Conservation (phyloP, 116 monocot species). For the Iris pallida region DNA sequence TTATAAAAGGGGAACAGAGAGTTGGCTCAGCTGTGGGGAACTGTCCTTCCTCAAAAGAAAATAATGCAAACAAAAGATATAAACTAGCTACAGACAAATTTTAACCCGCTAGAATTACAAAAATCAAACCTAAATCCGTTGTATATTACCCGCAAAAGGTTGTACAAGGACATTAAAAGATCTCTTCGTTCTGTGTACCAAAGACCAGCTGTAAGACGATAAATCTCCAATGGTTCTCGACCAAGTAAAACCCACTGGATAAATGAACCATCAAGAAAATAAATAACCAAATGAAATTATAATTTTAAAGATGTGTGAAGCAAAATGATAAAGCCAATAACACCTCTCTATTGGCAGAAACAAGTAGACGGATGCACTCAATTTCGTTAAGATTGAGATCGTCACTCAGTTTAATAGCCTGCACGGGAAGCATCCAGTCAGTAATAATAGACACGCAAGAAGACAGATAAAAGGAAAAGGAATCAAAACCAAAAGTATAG, state of each 20-base stretch:
- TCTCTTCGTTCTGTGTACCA: slow-evolving; percentile 97
- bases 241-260: slow-evolving; percentile 81
- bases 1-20: too few relatives aligned
- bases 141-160: slow-evolving; percentile 64
- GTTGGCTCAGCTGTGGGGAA: background rate
- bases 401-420: slow-evolving; percentile 95
- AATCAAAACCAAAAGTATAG: background rate
- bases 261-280: background rate
- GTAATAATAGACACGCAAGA: background rate
- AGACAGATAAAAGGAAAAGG: background rate
- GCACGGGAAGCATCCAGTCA: slow-evolving; percentile 1
- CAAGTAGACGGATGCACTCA: slow-evolving; percentile 75
- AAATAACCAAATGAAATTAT: background rate
- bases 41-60: background rate
- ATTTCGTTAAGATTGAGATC: slow-evolving; percentile 97
- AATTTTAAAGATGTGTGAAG: background rate
- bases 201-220: slow-evolving; percentile 80
- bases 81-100: background rate
- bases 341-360: slow-evolving; percentile 91
- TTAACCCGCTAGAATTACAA: background rate
- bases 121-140: background rate
- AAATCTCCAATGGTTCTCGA: slow-evolving; percentile 87
- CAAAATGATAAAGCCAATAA: background rate
- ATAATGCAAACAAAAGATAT: background rate
- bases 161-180: slow-evolving; percentile 75